Evolutionary conservation across 768 basidiomycete species (phyloP).

Genomic region (Pisolithus microcarpus): DNA sequence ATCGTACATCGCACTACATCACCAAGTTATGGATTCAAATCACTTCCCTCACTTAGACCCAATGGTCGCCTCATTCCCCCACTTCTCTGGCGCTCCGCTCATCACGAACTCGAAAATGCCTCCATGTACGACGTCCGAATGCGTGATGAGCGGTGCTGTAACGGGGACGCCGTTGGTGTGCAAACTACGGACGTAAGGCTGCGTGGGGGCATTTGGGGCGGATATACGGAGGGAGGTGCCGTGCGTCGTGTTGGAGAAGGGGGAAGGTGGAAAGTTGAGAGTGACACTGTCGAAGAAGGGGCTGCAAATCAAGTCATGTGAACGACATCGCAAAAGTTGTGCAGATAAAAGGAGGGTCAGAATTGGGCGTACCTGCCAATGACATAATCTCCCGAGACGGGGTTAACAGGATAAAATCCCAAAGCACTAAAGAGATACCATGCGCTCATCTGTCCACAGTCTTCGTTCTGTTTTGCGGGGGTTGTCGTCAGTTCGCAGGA

Average conservation of each 20-base stretch:
- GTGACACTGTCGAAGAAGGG: slow-evolving; percentile 50
- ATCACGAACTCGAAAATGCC: slow-evolving; percentile 59
- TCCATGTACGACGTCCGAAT: slow-evolving; percentile 54
- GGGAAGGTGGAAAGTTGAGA: slow-evolving; percentile 27
- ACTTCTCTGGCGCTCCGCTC: slow-evolving; percentile 42
- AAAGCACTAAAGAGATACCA: slow-evolving; percentile 82
- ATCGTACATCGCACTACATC: neutral
- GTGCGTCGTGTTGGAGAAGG: too few relatives aligned
- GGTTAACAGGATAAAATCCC: slow-evolving; percentile 83
- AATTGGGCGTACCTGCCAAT: slow-evolving; percentile 54
- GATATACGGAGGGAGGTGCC: slow-evolving; percentile 37
- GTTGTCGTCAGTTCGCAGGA: neutral
- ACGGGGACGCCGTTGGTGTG: slow-evolving; percentile 45
- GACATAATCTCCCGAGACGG: slow-evolving; percentile 67
- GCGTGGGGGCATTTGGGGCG: slow-evolving; percentile 49
- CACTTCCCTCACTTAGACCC: neutral
- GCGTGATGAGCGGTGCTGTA: slow-evolving; percentile 44
- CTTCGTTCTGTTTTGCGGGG: slow-evolving; percentile 55
- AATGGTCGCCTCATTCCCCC: slow-evolving; percentile 26
- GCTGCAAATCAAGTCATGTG: slow-evolving; percentile 11
- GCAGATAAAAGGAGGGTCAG: too few relatives aligned
- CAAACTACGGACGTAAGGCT: slow-evolving; percentile 55
- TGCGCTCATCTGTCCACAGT: slow-evolving; percentile 87
- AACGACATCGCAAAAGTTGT: too few relatives aligned
- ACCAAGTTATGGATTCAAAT: too few relatives aligned